Percentiles rank a stretch among this genome's conserved stretches.
Conservation (phyloP, 495 filamentous ascomycete species). For the Neurospora cerealis region DNA sequence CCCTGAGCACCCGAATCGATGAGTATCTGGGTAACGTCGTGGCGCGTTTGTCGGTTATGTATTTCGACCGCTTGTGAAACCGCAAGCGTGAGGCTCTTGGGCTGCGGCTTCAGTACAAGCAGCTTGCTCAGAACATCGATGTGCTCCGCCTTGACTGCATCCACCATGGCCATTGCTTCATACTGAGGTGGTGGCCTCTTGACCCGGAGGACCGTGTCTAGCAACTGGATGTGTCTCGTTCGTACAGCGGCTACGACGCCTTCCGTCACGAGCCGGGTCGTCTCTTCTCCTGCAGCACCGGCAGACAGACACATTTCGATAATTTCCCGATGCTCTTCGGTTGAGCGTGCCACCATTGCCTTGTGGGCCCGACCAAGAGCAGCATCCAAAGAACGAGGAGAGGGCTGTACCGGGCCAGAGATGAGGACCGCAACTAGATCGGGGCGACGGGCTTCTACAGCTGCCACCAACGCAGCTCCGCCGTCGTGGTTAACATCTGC, state of each 20-base stretch:
- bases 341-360: constrained; percentile 5
- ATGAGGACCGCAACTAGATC: constrained; percentile 17
- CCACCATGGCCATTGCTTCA: constrained; percentile 16
- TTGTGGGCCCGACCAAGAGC: constrained; percentile 11
- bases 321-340: constrained; percentile 5
- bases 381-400: constrained; percentile 16
- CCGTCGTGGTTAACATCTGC: constrained; percentile 21
- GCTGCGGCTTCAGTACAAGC: constrained; percentile 12
- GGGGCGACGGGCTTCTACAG: constrained; percentile 14
- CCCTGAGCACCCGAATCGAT: constrained; percentile 16
- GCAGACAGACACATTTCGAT: constrained; percentile 18
- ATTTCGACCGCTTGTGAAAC: constrained; percentile 16
- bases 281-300: constrained; percentile 17
- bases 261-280: constrained; percentile 13
- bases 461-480: constrained; percentile 13
- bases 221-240: constrained; percentile 3
- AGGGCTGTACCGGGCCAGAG: constrained; percentile 15
- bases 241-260: constrained; percentile 15
- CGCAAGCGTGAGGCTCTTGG: constrained; percentile 11
- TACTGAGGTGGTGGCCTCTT: constrained; percentile 7
- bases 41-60: constrained; percentile 5
- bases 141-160: constrained; percentile 15
- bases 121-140: constrained; percentile 14
- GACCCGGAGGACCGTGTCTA: constrained; percentile 13
- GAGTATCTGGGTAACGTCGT: constrained; percentile 9